Conservation (phyloP, 2,329 filamentous ascomycete species). For the Sporothrix humicola region DNA sequence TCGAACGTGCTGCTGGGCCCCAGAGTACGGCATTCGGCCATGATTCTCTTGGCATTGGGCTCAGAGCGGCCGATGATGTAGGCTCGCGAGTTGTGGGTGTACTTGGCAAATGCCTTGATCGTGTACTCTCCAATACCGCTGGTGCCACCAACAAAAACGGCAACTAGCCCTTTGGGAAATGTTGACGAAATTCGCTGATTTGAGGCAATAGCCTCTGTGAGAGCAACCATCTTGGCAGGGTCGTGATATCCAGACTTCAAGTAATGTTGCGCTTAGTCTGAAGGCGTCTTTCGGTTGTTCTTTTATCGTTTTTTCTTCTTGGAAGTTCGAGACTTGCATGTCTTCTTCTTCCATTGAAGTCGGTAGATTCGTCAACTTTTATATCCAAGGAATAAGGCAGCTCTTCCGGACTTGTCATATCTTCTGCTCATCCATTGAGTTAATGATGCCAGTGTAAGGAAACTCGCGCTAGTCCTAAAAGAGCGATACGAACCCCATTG, state of each 20-base stretch:
- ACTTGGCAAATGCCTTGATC: slow-evolving; percentile 48
- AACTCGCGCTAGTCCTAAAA: slow-evolving; percentile 17
- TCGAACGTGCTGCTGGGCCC: slow-evolving; percentile 53
- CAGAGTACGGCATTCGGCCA: slow-evolving; percentile 49
- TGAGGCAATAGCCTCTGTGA: slow-evolving; percentile 44
- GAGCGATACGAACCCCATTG: slow-evolving; percentile 26
- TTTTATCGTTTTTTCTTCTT: not conserved
- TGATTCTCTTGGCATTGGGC: slow-evolving; percentile 49
- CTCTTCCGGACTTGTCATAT: not conserved
- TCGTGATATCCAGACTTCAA: not conserved
- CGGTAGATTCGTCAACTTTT: not conserved
- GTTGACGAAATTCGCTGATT: slow-evolving; percentile 44
- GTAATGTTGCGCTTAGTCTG: not conserved
- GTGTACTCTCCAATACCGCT: slow-evolving; percentile 57
- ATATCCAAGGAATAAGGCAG: not conserved
- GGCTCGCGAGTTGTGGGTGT: slow-evolving; percentile 49
- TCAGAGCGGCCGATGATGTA: slow-evolving; percentile 57
- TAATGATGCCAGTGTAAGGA: slow-evolving; percentile 26
- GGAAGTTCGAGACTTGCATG: not conserved
- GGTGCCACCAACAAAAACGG: slow-evolving; percentile 58
- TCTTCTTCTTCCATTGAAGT: not conserved
- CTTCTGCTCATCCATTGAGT: not conserved
- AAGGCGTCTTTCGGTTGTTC: not conserved
- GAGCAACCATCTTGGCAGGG: slow-evolving; percentile 16
- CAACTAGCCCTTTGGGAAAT: slow-evolving; percentile 51